Percentiles rank a stretch among this genome's conserved stretches.
Conservation (phyloP, 2,329 filamentous ascomycete species). For the Neurospora crassa region DNA sequence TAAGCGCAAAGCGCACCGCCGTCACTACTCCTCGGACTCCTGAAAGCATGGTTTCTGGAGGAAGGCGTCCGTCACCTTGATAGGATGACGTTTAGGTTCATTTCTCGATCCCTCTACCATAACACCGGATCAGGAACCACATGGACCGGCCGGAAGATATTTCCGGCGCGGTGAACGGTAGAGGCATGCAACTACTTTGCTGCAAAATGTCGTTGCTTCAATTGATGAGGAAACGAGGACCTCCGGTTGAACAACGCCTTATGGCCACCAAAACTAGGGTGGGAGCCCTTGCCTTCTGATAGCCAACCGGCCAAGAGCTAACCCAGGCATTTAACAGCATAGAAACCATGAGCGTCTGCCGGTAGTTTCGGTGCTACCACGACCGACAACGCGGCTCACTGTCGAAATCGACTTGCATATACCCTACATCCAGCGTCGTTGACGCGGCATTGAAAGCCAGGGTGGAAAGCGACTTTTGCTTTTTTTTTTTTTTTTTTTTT, state of each 20-base stretch:
- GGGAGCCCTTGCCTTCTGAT: not conserved
- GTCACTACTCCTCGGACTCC: not conserved
- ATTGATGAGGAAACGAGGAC: not conserved
- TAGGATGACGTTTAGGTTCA: not conserved
- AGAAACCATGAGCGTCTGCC: not conserved
- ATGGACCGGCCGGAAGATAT: not conserved
- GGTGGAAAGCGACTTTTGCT: not conserved
- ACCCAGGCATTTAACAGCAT: not conserved
- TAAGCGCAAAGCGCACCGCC: not conserved
- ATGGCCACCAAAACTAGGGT: not conserved
- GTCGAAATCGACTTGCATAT: not conserved
- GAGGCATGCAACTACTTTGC: not conserved
- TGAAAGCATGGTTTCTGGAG: conserved; percentile 4
- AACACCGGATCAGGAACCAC: not conserved
- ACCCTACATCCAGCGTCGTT: not conserved
- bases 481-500: not conserved
- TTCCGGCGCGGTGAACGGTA: not conserved
- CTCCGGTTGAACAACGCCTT: not conserved
- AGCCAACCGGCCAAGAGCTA: not conserved
- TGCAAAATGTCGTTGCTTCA: not conserved
- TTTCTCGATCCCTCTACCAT: not conserved
- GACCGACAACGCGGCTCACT: not conserved
- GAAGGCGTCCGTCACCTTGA: not conserved
- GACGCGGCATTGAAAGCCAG: not conserved
- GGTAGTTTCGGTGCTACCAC: not conserved